Evolutionary conservation across 2,329 filamentous ascomycete genomes (phyloP), one percentile per base, ranked within the genome.

Genomic region (Sclerotinia nivalis): DNA sequence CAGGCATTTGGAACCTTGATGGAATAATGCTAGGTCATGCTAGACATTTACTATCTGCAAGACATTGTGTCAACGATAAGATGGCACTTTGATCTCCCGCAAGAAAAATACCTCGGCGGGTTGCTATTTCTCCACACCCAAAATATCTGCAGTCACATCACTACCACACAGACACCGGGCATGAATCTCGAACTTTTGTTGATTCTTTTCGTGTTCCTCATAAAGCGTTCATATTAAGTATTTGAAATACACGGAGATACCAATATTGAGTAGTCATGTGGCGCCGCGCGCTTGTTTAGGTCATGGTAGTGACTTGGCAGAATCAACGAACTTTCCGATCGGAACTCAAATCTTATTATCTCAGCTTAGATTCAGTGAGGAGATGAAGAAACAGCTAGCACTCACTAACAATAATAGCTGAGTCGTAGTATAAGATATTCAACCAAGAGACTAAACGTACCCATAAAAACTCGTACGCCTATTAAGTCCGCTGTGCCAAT

Each of bases 161-260:
- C 13, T 28, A n/a, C n/a, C 61, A 40, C 34, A 9, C 13, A 52
- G 9, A 40, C 34, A 9, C 15, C 47, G 18, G 22, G 5, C 9
- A 37, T n/a, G 28, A 55, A 31, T 18, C 28, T 49, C 12, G 31
- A 52, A 64, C 22, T 15, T 34, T 50, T n/a, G 7, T 37, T n/a
- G 34, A 37, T 8, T 13, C 22, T 15, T 43, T 25, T 65, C 18
- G 9, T 54, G 5, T n/a, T 18, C 15, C 10, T 22, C 9, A 43
- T 20, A 18, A 28, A 49, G 49, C 18, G n/a, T 28, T 65, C 3
- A 43, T 52, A 25, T 31, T 20, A 25, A 31, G 40, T 52, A 54
- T 65, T 65, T 65, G 47, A 52, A n/a, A 40, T 65, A 13, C 5
- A 10, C 61, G 61, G 47, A 65, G 31, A 65, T 65, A 40, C 47